A percentile compares a stretch with the other conserved stretches of the same genome.
Evolutionary conservation across 176 grass and related monocot genomes (phyloP).

Genomic region (Puya raimondii): DNA sequence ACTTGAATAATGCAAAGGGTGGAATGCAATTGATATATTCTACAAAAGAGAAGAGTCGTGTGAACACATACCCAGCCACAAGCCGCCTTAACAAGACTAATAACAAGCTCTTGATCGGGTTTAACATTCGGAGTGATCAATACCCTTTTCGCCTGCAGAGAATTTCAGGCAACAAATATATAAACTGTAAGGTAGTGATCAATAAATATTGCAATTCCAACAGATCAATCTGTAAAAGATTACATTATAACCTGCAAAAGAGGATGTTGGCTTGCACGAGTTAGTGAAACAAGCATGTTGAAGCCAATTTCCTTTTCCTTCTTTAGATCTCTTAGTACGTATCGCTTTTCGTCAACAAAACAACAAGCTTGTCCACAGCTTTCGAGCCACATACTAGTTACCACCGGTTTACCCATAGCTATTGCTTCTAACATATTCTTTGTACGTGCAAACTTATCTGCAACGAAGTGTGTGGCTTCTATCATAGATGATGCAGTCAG

Average conservation of each 20-base stretch:
- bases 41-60: background rate
- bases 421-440: conserved; percentile 93
- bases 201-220: conserved; percentile 2
- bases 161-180: background rate
- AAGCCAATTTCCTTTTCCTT: conserved; percentile 85
- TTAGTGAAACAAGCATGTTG: conserved; percentile 63
- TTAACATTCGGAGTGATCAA: conserved; percentile 63
- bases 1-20: conserved; percentile 3
- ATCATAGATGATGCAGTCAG: conserved; percentile 42
- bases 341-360: conserved; percentile 71
- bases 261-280: conserved; percentile 47
- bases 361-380: conserved; percentile 54
- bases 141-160: conserved; percentile 58
- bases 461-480: conserved; percentile 83
- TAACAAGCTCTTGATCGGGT: conserved; percentile 60
- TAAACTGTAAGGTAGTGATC: conserved; percentile 3
- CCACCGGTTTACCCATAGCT: conserved; percentile 59
- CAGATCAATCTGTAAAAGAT: conserved; percentile 8
- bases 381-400: conserved; percentile 83
- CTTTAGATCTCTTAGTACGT: conserved; percentile 67
- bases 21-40: background rate
- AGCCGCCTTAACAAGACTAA: conserved; percentile 57
- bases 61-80: conserved; percentile 50
- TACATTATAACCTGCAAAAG: conserved; percentile 56
- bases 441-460: conserved; percentile 73